Conservation (phyloP, 2,329 filamentous ascomycete genomes). For the Leptographium flavum region DNA sequence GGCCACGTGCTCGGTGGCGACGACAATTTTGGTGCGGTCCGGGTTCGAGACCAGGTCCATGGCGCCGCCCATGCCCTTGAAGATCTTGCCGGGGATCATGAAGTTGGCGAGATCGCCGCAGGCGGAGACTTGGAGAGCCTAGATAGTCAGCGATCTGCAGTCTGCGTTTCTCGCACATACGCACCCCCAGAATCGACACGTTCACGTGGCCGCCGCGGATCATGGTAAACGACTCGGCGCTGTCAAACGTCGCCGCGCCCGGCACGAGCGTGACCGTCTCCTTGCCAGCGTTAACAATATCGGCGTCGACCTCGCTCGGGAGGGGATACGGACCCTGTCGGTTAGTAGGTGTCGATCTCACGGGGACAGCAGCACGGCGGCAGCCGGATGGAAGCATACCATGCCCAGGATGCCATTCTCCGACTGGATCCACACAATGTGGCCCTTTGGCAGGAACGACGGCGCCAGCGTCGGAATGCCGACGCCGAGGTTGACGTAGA, state of each 20-base stretch:
- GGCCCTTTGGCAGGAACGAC: constrained; percentile 52
- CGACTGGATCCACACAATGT: constrained; percentile 70
- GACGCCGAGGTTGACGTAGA: constrained; percentile 69
- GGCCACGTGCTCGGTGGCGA: constrained; percentile 55
- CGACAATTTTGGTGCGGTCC: constrained; percentile 57
- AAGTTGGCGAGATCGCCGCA: constrained; percentile 74
- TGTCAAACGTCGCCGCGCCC: constrained; percentile 66
- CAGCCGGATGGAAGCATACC: constrained; percentile 8
- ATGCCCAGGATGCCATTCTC: constrained; percentile 81
- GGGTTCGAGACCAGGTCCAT: constrained; percentile 64
- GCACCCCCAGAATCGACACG: constrained; percentile 62
- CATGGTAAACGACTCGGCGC: constrained; percentile 73
- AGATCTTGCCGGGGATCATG: constrained; percentile 77
- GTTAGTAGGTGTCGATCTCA: not conserved
- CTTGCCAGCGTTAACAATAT: constrained; percentile 78
- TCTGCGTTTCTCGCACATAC: not conserved
- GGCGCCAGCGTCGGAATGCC: constrained; percentile 81
- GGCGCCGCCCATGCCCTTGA: constrained; percentile 70
- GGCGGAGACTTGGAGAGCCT: constrained; percentile 57
- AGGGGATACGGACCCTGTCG: constrained; percentile 60
- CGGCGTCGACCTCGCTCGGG: constrained; percentile 54
- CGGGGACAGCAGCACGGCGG: not conserved
- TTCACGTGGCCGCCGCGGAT: constrained; percentile 75
- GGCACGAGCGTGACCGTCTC: constrained; percentile 71
- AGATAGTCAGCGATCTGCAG: not conserved